Conservation (phyloP, 2,329 filamentous ascomycete genomes). For the Curvularia eragrostidis region DNA sequence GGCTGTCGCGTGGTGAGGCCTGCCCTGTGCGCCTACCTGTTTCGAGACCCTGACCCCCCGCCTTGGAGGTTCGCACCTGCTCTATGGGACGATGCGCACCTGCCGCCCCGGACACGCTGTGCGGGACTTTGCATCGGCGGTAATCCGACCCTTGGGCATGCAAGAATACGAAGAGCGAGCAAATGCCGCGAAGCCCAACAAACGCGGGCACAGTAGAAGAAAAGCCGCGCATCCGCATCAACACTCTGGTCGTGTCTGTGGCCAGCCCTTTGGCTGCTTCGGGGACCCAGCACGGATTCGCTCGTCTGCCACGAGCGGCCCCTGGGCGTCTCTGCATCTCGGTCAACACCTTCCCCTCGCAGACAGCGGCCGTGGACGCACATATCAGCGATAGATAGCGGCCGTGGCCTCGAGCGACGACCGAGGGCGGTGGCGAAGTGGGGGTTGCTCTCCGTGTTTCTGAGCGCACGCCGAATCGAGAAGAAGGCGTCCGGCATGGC, state of each 20-base stretch:
- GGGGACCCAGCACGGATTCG: neutral
- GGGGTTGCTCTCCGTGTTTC: neutral
- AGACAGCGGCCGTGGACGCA: neutral
- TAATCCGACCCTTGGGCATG: neutral
- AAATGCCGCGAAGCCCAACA: neutral
- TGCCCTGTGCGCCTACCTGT: constrained; percentile 16
- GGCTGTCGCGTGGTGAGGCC: constrained; percentile 13
- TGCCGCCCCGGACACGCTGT: neutral
- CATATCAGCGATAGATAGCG: neutral
- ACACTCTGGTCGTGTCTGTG: neutral
- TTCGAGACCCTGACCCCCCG: constrained; percentile 11
- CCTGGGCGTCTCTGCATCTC: neutral
- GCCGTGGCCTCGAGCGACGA: neutral
- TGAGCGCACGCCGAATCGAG: neutral
- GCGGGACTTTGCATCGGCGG: neutral
- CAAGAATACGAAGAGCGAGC: neutral
- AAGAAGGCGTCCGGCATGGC: neutral
- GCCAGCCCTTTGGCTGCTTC: neutral
- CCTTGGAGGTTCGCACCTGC: constrained; percentile 12
- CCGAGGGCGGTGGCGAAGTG: neutral
- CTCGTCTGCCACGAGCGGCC: neutral
- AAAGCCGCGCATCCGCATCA: too few relatives aligned
- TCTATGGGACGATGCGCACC: constrained; percentile 3
- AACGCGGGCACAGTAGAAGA: too few relatives aligned
- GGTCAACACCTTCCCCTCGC: neutral